Base-by-base conservation (phyloP, 2,329 filamentous ascomycete genomes). In the Phyllosticta citrichinensis region DNA sequence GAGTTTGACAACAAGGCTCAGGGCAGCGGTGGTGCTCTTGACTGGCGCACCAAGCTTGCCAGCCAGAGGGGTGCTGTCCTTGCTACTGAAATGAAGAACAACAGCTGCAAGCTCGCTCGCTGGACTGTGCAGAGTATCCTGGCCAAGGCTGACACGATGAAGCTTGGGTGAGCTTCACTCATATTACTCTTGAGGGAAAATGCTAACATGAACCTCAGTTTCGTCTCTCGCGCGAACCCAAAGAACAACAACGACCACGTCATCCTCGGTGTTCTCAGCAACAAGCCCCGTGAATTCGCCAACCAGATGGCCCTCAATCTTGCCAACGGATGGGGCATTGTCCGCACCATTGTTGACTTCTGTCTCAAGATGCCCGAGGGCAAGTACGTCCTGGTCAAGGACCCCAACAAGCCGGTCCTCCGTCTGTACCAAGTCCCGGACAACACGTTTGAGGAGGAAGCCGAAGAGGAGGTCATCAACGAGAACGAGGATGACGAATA, bases 1-100 rank as follows among this genome's bases (percentile, higher is more conserved):
- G 94, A 99, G 80, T 99, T 97, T 73, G 94, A 99, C 80, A 91
- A 86, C 85, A 97, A 96, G 81, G 94, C 94, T 24, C 92, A 95
- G 74, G 94, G 94, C 68, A 90, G 89, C 67, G 94, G 94, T 67
- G 91, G 93, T 66, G 94, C 94, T 60, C 83, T 99, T 58, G 94
- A 99, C 83, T 99, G 94, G 94, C 85, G 94, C 74, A 88, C 87
- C 67, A 99, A 99, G 84, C 84, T 99, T 63, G 88, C 89, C 65
- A 91, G 87, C 69, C 92, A 97, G 80, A 88, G 94, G 70, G 94
- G 94, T 85, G 94, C 94, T 62, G 93, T 99, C 52, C 89, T 99
- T 25, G 94, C 94, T 20, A 99, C 94, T 12, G 94, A 99, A 81
- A 99, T 99, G 94, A 99, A 99, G 89, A 99, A 99, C 85, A 99